Percentiles rank a stretch among this genome's conserved stretches.
These are phyloP conservation scores for Xylariales sp. DNA, from an alignment of 2,329 filamentous ascomycete genomes.

Conservation along the genomic window DNA sequence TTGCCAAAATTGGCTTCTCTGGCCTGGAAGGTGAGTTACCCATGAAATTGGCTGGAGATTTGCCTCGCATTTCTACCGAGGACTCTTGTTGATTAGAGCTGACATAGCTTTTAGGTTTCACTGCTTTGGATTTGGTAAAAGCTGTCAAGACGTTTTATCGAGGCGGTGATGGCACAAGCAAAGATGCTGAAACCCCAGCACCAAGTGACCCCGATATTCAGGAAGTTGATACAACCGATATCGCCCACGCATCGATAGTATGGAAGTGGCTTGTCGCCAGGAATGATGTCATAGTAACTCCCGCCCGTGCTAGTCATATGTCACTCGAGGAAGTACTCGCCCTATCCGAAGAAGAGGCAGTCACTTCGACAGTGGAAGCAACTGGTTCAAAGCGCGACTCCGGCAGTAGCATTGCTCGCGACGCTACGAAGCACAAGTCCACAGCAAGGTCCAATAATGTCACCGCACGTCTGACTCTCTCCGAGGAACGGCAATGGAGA, in stretches of 20 bases:
- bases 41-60: too few species aligned
- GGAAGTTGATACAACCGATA: constrained; percentile 17
- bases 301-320: constrained; percentile 30
- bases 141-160: constrained; percentile 22
- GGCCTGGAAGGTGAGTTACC: constrained; percentile 35
- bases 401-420: too few species aligned
- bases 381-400: too few species aligned
- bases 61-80: too few species aligned
- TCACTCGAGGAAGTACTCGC: constrained; percentile 35
- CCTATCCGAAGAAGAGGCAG: constrained; percentile 26
- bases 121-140: constrained; percentile 19
- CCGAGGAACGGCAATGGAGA: constrained; percentile 55
- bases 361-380: neutral
- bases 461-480: constrained; percentile 38
- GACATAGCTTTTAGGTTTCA: constrained; percentile 21
- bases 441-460: neutral
- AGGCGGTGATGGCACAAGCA: neutral
- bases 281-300: constrained; percentile 36
- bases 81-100: too few species aligned
- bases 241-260: constrained; percentile 33
- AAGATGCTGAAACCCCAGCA: neutral
- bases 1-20: constrained; percentile 39
- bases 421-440: neutral
- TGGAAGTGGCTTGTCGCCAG: constrained; percentile 37
- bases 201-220: neutral